phyloP scores from a whole-genome alignment of 805 yeast species.

The Saturnispora sanitii region DNA sequence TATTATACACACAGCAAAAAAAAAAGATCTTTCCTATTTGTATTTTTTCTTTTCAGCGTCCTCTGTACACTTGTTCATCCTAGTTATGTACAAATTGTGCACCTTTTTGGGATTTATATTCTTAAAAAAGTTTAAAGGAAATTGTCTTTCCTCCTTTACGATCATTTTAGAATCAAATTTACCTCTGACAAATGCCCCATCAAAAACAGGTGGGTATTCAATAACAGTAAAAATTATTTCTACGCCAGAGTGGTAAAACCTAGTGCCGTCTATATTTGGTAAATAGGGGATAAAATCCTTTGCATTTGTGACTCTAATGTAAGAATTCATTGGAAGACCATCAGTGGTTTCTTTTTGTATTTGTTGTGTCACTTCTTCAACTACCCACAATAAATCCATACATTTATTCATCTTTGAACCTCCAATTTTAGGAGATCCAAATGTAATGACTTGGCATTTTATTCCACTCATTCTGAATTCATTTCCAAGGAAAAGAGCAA shows the following conservation, averaged over 20 bases:
- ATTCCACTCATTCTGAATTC: slow-evolving; percentile 48
- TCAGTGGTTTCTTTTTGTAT: background rate
- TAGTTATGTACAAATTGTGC: background rate
- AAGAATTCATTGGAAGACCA: background rate
- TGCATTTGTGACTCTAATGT: background rate
- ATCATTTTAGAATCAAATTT: background rate
- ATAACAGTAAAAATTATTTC: background rate
- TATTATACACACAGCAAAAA: no score
- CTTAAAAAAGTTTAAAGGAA: background rate
- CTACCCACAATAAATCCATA: slow-evolving; percentile 41
- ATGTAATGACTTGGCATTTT: slow-evolving; percentile 45
- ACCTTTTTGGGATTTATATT: background rate
- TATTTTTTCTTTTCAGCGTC: no score
- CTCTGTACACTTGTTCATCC: background rate
- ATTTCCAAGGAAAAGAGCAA: slow-evolving; percentile 51
- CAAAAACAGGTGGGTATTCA: background rate
- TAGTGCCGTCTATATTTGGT: background rate
- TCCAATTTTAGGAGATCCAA: slow-evolving; percentile 60
- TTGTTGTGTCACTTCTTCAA: slow-evolving; percentile 11
- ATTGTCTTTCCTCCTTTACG: background rate
- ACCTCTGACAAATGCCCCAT: background rate
- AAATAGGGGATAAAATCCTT: background rate
- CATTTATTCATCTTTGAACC: slow-evolving; percentile 39
- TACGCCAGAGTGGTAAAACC: background rate
- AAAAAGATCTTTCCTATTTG: no score